Percentiles rank a stretch among this genome's conserved stretches.
Evolutionary conservation across 1,139 yeast genomes (phyloP).

Genomic region (Candida glucosophila): DNA sequence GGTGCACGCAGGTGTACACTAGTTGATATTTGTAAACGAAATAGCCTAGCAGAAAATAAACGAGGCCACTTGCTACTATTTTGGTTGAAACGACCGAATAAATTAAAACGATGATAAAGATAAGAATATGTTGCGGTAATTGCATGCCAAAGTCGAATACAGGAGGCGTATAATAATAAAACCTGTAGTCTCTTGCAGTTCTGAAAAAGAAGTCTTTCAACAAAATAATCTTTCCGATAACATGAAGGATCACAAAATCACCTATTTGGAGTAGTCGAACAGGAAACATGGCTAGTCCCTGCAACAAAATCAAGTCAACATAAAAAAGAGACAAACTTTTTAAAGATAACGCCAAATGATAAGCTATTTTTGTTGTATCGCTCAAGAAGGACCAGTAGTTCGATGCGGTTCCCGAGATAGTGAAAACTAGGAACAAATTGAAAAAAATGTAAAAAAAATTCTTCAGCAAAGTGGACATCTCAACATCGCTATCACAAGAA

Average conservation of each 20-base stretch:
- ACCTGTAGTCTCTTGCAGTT: conserved; percentile 55
- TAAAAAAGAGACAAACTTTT: conserved; percentile 63
- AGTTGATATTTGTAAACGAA: conserved; percentile 62
- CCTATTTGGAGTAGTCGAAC: conserved; percentile 55
- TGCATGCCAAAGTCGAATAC: conserved; percentile 59
- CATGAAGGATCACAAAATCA: conserved; percentile 34
- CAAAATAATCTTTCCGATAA: conserved; percentile 52
- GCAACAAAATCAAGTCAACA: conserved; percentile 64
- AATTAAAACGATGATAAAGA: conserved; percentile 52
- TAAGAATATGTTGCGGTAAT: conserved; percentile 57
- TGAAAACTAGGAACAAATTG: conserved; percentile 68
- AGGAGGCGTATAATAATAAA: conserved; percentile 58
- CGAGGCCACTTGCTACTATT: conserved; percentile 53
- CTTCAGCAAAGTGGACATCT: conserved; percentile 63
- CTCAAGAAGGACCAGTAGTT: conserved; percentile 70
- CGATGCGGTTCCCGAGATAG: conserved; percentile 73
- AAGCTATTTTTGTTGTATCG: conserved; percentile 69
- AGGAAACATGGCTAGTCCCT: conserved; percentile 75
- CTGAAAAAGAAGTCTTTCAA: conserved; percentile 37
- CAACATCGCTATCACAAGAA: conserved; percentile 69
- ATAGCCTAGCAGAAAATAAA: conserved; percentile 52
- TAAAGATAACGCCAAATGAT: conserved; percentile 62
- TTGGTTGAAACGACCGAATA: conserved; percentile 63
- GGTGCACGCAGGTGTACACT: conserved; percentile 59
- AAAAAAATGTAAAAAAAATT: conserved; percentile 74